Base-by-base conservation (phyloP, 352 stramenopile genomes). In the Globisporangium camurandrum region DNA sequence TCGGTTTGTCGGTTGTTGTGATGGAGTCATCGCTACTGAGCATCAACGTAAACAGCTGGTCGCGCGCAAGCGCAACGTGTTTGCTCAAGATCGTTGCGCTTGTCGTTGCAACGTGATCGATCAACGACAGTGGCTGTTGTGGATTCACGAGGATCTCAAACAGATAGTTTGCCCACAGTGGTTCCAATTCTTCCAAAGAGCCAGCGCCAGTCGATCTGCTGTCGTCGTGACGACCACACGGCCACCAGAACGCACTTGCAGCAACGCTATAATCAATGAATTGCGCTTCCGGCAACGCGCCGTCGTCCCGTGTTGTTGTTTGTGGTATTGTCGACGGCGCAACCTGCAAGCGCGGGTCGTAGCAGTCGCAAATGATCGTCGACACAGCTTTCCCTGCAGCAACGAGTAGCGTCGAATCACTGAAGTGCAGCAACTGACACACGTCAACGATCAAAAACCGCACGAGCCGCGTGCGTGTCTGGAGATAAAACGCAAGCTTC, bases 161-260 rank as follows among this genome's bases (percentile, higher is more conserved):
- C 0, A 95, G 64, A 36, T 88, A 66, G 36, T 74, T 63, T 56
- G 86, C 86, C 84, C 84, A 95, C 14, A 84, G 26, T 19, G 64
- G 50, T 30, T 70, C 75, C 24, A 88, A 22, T 22, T 51, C 56
- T 30, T 22, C 11, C 19, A 4, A 22, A 19, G 16, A 12, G 36
- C 36, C 17, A 22, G 44, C 47, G 22, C 59, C 51, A 23, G 20
- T 37, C 4, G 49, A 58, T 38, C n/a, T 30, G 55, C 3, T 41
- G 43, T 19, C 30, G 1, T 53, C 20, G 36, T 46, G 57, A 5
- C 40, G 48, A 1, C 75, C 74, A 39, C 75, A 90, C 3, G 82
- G 82, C 82, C 82, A 93, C 82, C 78, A 90, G 28, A 85, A 86
- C 1, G 81, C 77, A 43, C 74, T 89, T 26, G 89, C 72, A 12